phyloP scores from a whole-genome alignment of 2,329 filamentous ascomycete species.

The Lomentospora prolificans region DNA sequence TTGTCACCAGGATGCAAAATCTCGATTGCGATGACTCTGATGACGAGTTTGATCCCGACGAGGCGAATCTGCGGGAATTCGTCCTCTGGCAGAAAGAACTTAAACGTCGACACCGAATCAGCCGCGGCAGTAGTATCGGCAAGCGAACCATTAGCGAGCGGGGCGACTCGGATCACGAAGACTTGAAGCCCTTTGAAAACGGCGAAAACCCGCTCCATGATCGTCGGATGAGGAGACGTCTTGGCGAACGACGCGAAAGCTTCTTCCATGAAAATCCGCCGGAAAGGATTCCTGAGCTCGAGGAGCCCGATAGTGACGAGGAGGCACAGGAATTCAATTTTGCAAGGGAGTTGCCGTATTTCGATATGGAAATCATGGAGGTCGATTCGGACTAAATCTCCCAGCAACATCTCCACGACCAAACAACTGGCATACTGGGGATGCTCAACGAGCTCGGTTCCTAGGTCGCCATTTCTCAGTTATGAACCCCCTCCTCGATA shows the following conservation, averaged over 20 bases:
- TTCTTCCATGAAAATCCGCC: conserved; percentile 39
- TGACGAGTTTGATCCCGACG: conserved; percentile 44
- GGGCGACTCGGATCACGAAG: conserved; percentile 38
- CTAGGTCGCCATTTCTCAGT: neutral
- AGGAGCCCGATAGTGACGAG: conserved; percentile 40
- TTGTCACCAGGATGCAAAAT: conserved; percentile 34
- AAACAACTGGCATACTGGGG: neutral
- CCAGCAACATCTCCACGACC: too few species aligned
- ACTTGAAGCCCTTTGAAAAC: conserved; percentile 13
- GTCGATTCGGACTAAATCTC: conserved; percentile 23
- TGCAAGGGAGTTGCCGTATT: conserved; percentile 40
- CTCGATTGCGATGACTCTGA: conserved; percentile 30
- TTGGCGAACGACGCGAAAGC: conserved; percentile 34
- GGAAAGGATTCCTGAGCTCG: conserved; percentile 42
- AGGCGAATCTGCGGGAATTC: conserved; percentile 37
- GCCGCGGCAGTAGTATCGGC: conserved; percentile 42
- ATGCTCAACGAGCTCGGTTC: neutral
- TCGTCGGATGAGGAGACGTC: conserved; percentile 34
- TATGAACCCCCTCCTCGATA: neutral
- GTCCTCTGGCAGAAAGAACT: conserved; percentile 27
- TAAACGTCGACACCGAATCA: conserved; percentile 34
- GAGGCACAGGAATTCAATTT: conserved; percentile 32
- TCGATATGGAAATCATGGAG: conserved; percentile 40
- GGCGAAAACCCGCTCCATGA: conserved; percentile 23
- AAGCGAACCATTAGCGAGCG: conserved; percentile 46